Evolutionary conservation across 768 basidiomycete species (phyloP).

Genomic region (Flagelloscypha sp.): DNA sequence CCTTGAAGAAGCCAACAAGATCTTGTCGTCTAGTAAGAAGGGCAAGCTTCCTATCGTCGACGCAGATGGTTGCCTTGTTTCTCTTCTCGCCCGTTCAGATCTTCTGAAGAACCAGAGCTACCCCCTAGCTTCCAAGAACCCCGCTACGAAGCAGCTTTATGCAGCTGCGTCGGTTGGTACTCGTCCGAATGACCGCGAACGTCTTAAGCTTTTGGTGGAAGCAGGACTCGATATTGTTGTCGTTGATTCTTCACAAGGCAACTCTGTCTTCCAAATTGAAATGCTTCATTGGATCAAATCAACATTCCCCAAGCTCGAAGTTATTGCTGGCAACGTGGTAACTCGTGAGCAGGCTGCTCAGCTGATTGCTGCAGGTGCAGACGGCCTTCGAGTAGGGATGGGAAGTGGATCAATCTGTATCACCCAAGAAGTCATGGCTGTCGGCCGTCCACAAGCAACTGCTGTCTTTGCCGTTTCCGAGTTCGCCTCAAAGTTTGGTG

Average conservation of each 20-base stretch:
- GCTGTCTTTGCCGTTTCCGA: slow-evolving; percentile 97
- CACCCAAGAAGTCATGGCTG: slow-evolving; percentile 99
- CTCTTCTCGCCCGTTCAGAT: slow-evolving; percentile 93
- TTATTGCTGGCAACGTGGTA: slow-evolving; percentile 97
- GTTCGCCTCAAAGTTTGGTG: slow-evolving; percentile 86
- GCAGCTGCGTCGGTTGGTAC: slow-evolving; percentile 96
- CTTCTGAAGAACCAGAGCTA: slow-evolving; percentile 96
- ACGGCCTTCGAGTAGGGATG: slow-evolving; percentile 95
- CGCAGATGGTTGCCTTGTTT: slow-evolving; percentile 52
- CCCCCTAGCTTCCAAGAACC: slow-evolving; percentile 89
- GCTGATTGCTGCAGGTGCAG: slow-evolving; percentile 90
- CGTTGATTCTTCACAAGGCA: slow-evolving; percentile 95
- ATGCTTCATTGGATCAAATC: slow-evolving; percentile 92
- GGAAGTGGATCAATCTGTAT: slow-evolving; percentile 98
- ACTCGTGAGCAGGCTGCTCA: slow-evolving; percentile 94
- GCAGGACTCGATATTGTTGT: slow-evolving; percentile 94
- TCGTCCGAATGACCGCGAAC: slow-evolving; percentile 77
- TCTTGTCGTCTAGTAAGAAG: slow-evolving; percentile 94
- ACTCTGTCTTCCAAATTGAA: slow-evolving; percentile 87
- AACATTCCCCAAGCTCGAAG: slow-evolving; percentile 78
- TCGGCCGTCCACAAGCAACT: slow-evolving; percentile 94
- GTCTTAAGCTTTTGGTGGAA: slow-evolving; percentile 78
- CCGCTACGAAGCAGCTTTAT: slow-evolving; percentile 88
- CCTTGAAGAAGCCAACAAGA: slow-evolving; percentile 83
- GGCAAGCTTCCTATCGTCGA: slow-evolving; percentile 91